Conservation (phyloP, 768 basidiomycete genomes). For the Russula abietina region DNA sequence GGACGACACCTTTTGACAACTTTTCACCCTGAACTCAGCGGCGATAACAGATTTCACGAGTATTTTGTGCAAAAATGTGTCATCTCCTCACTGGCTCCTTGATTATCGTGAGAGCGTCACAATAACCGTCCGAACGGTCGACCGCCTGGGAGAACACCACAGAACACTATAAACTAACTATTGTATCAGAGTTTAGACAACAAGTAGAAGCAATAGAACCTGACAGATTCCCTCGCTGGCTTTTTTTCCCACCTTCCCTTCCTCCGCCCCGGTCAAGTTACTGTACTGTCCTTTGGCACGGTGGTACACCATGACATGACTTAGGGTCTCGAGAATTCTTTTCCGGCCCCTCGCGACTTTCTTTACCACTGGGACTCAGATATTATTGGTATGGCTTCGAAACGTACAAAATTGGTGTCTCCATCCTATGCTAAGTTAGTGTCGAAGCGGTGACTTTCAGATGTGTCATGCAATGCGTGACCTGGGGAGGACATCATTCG, state of each 20-base stretch:
- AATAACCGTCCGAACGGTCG: background rate
- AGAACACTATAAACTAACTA: background rate
- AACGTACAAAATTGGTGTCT: background rate
- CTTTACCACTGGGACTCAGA: background rate
- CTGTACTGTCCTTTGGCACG: background rate
- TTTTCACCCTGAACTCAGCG: constrained; percentile 91
- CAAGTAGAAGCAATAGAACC: background rate
- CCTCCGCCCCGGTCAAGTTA: background rate
- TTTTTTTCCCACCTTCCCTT: background rate
- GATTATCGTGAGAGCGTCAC: background rate
- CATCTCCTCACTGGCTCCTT: constrained; percentile 28
- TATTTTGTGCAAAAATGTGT: constrained; percentile 82
- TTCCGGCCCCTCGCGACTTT: background rate
- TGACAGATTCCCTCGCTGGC: background rate
- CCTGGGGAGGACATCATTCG: background rate
- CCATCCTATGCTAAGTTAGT: background rate
- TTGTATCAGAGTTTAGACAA: background rate
- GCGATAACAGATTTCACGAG: constrained; percentile 84
- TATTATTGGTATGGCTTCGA: background rate
- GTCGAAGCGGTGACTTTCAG: too few relatives aligned
- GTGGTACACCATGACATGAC: background rate
- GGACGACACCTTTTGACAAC: constrained; percentile 81
- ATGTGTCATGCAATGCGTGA: background rate
- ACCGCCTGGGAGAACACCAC: background rate
- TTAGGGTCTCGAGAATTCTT: background rate